A percentile compares a stretch with the other conserved stretches of the same genome.
Evolutionary conservation across 306 rosid genomes (phyloP).

Genomic region (Geum urbanum): DNA sequence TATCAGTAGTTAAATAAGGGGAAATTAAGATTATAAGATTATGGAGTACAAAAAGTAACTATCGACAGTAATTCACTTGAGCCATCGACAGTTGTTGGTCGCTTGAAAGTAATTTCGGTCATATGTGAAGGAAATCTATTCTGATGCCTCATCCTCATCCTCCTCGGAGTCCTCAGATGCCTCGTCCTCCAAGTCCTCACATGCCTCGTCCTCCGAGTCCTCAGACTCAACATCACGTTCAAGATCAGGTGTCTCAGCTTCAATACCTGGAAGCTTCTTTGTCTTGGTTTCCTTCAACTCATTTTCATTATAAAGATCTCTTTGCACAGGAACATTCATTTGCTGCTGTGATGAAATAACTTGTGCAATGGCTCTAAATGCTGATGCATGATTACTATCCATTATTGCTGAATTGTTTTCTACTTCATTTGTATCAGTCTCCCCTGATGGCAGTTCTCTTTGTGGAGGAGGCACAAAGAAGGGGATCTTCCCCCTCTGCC

Average conservation of each 20-base stretch:
- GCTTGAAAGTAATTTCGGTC: background rate
- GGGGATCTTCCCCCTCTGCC: conserved; percentile 96
- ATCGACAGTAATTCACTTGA: background rate
- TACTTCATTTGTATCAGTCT: conserved; percentile 37
- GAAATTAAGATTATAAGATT: background rate
- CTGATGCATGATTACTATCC: conserved; percentile 58
- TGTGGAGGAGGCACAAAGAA: conserved; percentile 79
- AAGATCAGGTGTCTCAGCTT: conserved; percentile 1
- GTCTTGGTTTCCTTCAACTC: conserved; percentile 42
- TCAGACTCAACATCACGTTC: background rate
- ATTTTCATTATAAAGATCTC: conserved; percentile 58
- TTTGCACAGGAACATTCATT: conserved; percentile 65
- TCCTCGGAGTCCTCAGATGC: conserved; percentile 10
- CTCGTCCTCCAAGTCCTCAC: conserved; percentile 15
- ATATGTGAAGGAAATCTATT: background rate
- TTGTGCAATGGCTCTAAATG: conserved; percentile 70
- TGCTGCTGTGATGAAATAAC: conserved; percentile 78
- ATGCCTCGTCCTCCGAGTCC: conserved; percentile 14
- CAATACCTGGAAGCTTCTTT: conserved; percentile 22
- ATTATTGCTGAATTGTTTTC: conserved; percentile 31
- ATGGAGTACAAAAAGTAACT: background rate
- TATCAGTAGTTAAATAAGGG: too few species aligned
- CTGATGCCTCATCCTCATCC: background rate
- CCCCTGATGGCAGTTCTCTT: conserved; percentile 40
- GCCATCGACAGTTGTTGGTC: background rate